Evolutionary conservation across 2,329 filamentous ascomycete species (phyloP).

Genomic region (Penicillium sp.): DNA sequence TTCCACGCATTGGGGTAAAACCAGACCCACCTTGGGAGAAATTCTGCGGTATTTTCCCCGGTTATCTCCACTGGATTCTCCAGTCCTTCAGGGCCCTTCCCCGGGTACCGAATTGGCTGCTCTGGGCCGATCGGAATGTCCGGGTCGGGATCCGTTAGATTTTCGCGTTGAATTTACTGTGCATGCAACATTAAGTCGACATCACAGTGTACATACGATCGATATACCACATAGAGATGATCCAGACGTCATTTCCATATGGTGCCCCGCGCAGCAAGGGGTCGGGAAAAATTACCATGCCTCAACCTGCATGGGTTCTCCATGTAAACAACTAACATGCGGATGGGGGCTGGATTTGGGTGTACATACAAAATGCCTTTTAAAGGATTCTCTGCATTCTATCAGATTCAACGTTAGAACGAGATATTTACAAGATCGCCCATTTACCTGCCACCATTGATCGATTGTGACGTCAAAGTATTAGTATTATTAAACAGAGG

Average conservation of each 20-base stretch:
- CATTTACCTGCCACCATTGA: background rate
- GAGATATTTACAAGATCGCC: conserved; percentile 2
- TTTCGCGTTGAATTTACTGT: background rate
- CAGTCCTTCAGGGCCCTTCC: background rate
- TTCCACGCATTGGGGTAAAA: conserved; percentile 21
- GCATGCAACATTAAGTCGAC: conserved; percentile 18
- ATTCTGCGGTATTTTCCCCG: conserved; percentile 9
- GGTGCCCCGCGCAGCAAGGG: conserved; percentile 30
- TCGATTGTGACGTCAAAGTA: conserved; percentile 23
- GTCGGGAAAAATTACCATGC: conserved; percentile 18
- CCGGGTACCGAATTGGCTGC: conserved; percentile 14
- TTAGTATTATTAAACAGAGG: conserved; percentile 9
- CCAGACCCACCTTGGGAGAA: conserved; percentile 17
- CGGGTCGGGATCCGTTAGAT: conserved; percentile 24
- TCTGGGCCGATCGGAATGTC: conserved; percentile 27
- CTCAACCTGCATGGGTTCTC: conserved; percentile 18
- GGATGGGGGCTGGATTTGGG: background rate
- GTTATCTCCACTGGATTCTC: background rate
- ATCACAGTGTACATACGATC: background rate
- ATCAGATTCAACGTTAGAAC: background rate
- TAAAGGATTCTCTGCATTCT: too few relatives aligned
- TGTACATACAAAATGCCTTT: background rate
- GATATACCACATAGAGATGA: background rate
- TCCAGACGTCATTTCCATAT: conserved; percentile 11
- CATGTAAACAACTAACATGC: background rate